Conservation (phyloP, 306 rosid genomes). For the Trifolium repens region DNA sequence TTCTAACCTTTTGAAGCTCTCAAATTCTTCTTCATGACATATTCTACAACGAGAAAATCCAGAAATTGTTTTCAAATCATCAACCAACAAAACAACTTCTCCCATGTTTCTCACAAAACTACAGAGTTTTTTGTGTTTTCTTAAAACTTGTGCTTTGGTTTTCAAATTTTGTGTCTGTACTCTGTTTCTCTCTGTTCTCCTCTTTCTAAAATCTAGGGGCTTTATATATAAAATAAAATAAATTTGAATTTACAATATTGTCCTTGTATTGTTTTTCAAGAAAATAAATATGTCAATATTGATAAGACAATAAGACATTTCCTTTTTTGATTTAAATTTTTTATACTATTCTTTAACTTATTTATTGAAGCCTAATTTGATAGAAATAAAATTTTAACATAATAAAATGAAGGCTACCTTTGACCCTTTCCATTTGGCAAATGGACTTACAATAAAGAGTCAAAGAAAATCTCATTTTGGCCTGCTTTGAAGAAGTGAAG, state of each 20-base stretch:
- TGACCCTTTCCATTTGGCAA: conserved; percentile 36
- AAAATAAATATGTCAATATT: conserved; percentile 14
- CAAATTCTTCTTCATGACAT: conserved; percentile 90
- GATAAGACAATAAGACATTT: not conserved
- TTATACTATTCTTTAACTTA: not conserved
- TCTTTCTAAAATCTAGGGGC: conserved; percentile 24
- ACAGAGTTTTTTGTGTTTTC: not conserved
- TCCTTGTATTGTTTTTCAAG: conserved; percentile 50
- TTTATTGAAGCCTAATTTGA: not conserved
- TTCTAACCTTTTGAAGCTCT: conserved; percentile 66
- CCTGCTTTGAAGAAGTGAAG: not conserved
- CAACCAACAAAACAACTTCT: conserved; percentile 62
- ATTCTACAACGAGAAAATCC: conserved; percentile 72
- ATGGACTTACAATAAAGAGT: conserved; percentile 22
- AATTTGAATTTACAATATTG: conserved; percentile 47
- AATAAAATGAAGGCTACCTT: conserved; percentile 23
- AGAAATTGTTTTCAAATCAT: conserved; percentile 58
- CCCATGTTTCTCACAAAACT: conserved; percentile 49
- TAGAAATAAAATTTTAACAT: not conserved
- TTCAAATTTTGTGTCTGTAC: conserved; percentile 37
- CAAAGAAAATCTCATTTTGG: conserved; percentile 39
- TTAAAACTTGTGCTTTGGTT: conserved; percentile 24
- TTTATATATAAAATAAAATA: conserved; percentile 38
- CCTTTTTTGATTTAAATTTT: not conserved
- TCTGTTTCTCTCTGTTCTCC: conserved; percentile 18